Evolutionary conservation across 2,329 filamentous ascomycete genomes (phyloP), one percentile per base, ranked within the genome.

Genomic region (Cordyceps tenuipes): DNA sequence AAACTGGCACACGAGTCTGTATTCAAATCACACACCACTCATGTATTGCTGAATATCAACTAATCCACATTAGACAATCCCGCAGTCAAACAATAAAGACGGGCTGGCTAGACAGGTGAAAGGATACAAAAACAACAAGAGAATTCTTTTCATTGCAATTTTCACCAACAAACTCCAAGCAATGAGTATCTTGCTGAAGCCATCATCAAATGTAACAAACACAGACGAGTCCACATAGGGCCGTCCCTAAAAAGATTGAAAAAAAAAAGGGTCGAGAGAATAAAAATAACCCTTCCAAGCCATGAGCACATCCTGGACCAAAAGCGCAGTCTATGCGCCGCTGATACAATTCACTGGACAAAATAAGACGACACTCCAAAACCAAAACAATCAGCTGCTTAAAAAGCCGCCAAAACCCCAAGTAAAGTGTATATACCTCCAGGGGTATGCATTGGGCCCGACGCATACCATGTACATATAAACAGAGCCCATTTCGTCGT

Each of bases 21-120:
- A 23, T 49, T 39, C 41, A 39, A 48, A 57, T 44, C 31, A 39
- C 29, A 59, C 31, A 51, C 5, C n/a, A 52, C 13, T 15, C 47
- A 46, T 52, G 41, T 59, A 59, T 59, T 52, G 39, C 39, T 46
- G 29, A 43, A 51, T 50, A 51, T 58, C 56, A 58, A 58, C 47
- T 58, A 51, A 34, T 55, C 34, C 47, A 58, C 34, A 62, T 61
- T 31, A 48, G 44, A 29, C 44, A 29, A 57, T 49, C 31, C 54
- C 44, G 41, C 62, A 63, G 58, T 39, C 41, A 63, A 64, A 67
- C 63, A 57, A 62, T 64, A 59, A 63, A 64, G 29, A 61, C 59
- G 59, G 66, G 13, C 10, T 13, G 21, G 10, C 59, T 65, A 63
- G 43, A 63, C 53, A 64, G 59, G 63, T n/a, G 23, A 62, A 65